phyloP scores from a whole-genome alignment of 495 filamentous ascomycete genomes.

The Alectoria sarmentosa region DNA sequence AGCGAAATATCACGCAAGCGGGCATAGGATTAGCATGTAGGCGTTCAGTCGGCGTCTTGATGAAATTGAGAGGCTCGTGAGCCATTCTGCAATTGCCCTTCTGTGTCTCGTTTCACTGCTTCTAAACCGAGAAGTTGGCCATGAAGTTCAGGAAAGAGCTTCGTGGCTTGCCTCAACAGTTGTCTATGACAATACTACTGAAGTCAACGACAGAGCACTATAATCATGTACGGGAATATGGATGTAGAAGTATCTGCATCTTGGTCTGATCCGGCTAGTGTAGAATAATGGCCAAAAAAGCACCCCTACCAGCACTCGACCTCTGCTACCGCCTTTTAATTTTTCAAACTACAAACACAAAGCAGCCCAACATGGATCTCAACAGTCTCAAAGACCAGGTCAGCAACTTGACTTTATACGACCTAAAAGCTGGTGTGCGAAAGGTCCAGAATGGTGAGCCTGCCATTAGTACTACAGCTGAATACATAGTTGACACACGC shows the following conservation, averaged over 20 bases:
- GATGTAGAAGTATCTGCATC: not conserved
- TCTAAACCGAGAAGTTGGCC: not conserved
- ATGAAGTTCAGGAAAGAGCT: not conserved
- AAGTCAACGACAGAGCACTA: not conserved
- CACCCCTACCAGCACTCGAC: not conserved
- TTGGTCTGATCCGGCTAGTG: slow-evolving; percentile 1
- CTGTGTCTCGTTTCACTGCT: not conserved
- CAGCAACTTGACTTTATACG: slow-evolving; percentile 91
- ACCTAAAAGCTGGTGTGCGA: slow-evolving; percentile 92
- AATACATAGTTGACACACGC: slow-evolving; percentile 22
- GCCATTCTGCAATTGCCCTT: not conserved
- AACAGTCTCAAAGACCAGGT: slow-evolving; percentile 79
- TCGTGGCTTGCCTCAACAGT: not conserved
- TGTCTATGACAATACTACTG: not conserved
- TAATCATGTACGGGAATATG: not conserved
- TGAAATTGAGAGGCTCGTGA: not conserved
- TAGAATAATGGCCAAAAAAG: not conserved
- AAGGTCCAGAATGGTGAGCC: slow-evolving; percentile 95
- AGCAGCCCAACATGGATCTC: slow-evolving; percentile 64
- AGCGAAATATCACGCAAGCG: slow-evolving; percentile 5
- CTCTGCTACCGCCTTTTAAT: not conserved
- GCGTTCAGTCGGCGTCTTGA: slow-evolving; percentile 9
- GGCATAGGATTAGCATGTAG: slow-evolving; percentile 8
- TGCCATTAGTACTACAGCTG: slow-evolving; percentile 13
- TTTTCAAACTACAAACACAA: not conserved